These are phyloP conservation scores for Termitomyces sp. DNA, from an alignment of 768 basidiomycete genomes.

Conservation along the genomic window DNA sequence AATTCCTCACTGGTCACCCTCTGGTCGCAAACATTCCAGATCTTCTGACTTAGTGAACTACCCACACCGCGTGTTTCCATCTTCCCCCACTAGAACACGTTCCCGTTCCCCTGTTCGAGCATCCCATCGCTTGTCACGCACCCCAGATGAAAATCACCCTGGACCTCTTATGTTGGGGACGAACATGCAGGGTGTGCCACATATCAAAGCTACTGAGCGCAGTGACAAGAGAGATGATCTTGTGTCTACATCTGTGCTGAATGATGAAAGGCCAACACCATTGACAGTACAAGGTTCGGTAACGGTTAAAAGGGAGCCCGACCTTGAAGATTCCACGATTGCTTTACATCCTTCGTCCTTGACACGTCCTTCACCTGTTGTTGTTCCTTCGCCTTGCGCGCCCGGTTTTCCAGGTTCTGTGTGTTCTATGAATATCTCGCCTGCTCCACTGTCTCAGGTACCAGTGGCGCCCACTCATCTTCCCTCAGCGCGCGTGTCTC, in stretches of 20 bases:
- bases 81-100: not conserved
- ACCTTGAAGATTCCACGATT: not conserved
- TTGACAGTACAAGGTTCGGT: not conserved
- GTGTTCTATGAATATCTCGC: not conserved
- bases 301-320: constrained; percentile 7
- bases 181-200: not conserved
- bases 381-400: not conserved
- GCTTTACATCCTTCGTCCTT: not conserved
- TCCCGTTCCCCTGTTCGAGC: not conserved
- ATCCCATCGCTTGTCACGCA: not conserved
- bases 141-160: not conserved
- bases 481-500: not conserved
- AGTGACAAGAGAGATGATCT: not conserved
- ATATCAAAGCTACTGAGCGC: not conserved
- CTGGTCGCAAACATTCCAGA: not conserved
- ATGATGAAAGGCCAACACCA: not conserved
- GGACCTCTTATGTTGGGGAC: not conserved
- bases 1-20: constrained; percentile 1
- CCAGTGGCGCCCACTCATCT: not conserved
- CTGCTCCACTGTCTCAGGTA: not conserved
- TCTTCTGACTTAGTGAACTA: not conserved
- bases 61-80: not conserved
- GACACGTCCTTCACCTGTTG: not conserved
- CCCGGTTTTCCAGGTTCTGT: no score
- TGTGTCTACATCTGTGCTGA: not conserved